Percentiles rank a stretch among this genome's conserved stretches.
These are phyloP conservation scores for Calonectria pseudoreteaudii DNA, from an alignment of 2,329 filamentous ascomycete genomes.

Conservation along the genomic window DNA sequence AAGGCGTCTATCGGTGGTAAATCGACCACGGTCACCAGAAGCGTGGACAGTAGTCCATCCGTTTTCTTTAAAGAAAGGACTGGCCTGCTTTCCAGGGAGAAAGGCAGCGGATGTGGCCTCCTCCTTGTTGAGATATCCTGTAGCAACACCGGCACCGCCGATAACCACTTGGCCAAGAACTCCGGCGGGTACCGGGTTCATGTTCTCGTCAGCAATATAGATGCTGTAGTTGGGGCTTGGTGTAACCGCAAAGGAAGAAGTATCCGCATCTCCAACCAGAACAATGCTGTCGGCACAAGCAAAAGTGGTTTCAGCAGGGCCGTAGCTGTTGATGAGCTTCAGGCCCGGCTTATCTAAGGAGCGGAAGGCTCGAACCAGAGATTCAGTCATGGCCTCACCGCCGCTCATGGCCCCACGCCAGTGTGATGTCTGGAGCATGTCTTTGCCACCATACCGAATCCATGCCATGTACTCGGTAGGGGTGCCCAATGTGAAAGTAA, in stretches of 20 bases:
- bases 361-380: slow-evolving; percentile 21
- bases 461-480: slow-evolving; percentile 22
- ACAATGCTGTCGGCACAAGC: slow-evolving; percentile 11
- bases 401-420: slow-evolving; percentile 29
- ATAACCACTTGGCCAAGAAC: slow-evolving; percentile 38
- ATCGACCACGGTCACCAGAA: neutral
- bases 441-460: slow-evolving; percentile 12
- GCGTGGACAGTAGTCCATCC: neutral
- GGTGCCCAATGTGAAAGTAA: slow-evolving; percentile 23
- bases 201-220: slow-evolving; percentile 54
- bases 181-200: slow-evolving; percentile 23
- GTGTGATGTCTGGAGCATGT: neutral
- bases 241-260: neutral
- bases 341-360: neutral
- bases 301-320: neutral
- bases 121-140: slow-evolving; percentile 53
- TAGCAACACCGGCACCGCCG: slow-evolving; percentile 54
- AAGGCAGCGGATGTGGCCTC: slow-evolving; percentile 5
- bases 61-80: neutral
- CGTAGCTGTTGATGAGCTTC: slow-evolving; percentile 16
- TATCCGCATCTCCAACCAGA: neutral
- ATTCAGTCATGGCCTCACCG: slow-evolving; percentile 29
- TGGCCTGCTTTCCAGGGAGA: neutral
- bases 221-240: slow-evolving; percentile 46
- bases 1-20: neutral